Percentiles rank a stretch among this genome's conserved stretches.
Conservation (phyloP, 2,329 filamentous ascomycete genomes). For the Aspergillus uvarum region DNA sequence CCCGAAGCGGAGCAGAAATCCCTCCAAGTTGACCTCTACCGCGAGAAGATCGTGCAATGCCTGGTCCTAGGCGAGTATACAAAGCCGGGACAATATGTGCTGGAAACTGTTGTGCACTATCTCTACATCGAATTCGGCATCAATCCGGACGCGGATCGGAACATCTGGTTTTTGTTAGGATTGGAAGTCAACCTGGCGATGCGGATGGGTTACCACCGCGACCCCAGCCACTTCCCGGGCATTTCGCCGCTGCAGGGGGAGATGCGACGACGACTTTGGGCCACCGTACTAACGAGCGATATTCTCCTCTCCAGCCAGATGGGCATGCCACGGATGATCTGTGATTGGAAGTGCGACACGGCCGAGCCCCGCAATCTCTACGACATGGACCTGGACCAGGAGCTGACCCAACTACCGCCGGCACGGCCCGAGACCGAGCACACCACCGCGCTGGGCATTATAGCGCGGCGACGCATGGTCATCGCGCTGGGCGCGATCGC, state of each 20-base stretch:
- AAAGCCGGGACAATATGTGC: constrained; percentile 51
- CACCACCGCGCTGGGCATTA: constrained; percentile 43
- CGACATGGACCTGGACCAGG: constrained; percentile 59
- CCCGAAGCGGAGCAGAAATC: constrained; percentile 7
- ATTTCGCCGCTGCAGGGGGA: constrained; percentile 57
- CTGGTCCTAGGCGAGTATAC: constrained; percentile 56
- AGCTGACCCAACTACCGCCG: constrained; percentile 51
- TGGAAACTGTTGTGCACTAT: constrained; percentile 58
- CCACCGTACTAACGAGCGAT: constrained; percentile 53
- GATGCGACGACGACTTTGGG: constrained; percentile 46
- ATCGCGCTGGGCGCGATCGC: constrained; percentile 31
- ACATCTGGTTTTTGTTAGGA: constrained; percentile 54
- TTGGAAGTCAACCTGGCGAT: constrained; percentile 58
- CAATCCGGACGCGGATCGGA: constrained; percentile 53
- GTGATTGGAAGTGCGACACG: constrained; percentile 60
- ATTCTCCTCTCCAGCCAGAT: constrained; percentile 61
- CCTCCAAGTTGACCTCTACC: constrained; percentile 22
- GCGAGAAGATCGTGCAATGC: constrained; percentile 50
- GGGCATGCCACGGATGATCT: constrained; percentile 61
- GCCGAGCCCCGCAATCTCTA: constrained; percentile 55
- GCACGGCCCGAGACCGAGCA: constrained; percentile 54
- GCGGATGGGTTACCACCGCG: constrained; percentile 60
- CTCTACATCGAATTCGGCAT: constrained; percentile 55
- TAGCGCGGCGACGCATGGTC: constrained; percentile 35
- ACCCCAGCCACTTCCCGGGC: constrained; percentile 52